Conservation (phyloP, 768 basidiomycete species). For the Tulasnella calospora region DNA sequence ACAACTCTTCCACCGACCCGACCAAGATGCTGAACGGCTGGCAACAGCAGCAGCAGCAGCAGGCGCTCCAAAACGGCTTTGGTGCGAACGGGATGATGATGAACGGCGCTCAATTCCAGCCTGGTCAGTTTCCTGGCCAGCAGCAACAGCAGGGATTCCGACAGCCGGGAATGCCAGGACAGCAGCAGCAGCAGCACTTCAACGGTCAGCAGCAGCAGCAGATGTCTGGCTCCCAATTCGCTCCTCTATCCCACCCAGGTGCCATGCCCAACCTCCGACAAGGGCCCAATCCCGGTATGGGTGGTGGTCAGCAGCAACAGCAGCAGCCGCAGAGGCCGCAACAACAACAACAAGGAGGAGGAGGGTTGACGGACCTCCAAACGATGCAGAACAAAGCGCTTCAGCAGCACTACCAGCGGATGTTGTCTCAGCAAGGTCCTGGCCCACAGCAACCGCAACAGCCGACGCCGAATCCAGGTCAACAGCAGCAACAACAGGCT, state of each 20-base stretch:
- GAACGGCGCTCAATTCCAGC: conserved; percentile 26
- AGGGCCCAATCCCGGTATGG: background rate
- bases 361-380: background rate
- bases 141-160: conserved; percentile 21
- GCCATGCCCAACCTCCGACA: conserved; percentile 19
- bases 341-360: background rate
- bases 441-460: background rate
- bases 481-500: background rate
- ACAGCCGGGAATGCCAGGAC: conserved; percentile 18
- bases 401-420: conserved; percentile 18
- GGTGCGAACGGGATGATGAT: conserved; percentile 24
- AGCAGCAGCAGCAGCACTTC: conserved; percentile 27
- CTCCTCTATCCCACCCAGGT: conserved; percentile 18
- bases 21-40: conserved; percentile 19
- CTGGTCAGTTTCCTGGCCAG: conserved; percentile 15
- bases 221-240: conserved; percentile 14
- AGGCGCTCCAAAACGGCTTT: conserved; percentile 22
- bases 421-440: conserved; percentile 1
- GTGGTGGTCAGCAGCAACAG: conserved; percentile 9
- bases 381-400: conserved; percentile 13
- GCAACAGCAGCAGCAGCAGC: conserved; percentile 2
- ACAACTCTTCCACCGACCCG: background rate
- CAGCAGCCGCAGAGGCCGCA: too few species aligned
- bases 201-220: conserved; percentile 12
- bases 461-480: background rate